These are phyloP conservation scores for Venturia pyrina DNA, from an alignment of 2,329 filamentous ascomycete genomes.

Conservation along the genomic window DNA sequence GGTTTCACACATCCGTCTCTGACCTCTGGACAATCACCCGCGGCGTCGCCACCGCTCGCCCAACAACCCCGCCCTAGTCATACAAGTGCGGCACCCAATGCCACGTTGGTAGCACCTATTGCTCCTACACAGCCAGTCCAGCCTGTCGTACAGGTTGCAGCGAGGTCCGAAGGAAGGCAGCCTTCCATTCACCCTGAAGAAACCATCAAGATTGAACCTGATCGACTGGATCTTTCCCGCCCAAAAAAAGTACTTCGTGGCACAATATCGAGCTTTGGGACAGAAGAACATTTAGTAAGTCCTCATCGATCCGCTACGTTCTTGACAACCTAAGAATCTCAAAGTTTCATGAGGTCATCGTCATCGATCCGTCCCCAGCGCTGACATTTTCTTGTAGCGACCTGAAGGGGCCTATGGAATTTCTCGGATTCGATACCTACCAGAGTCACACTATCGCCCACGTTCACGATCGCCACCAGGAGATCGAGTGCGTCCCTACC, in stretches of 20 bases:
- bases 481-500: not conserved
- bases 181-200: not conserved
- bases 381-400: not conserved
- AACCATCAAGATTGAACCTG: not conserved
- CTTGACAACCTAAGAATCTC: too few species aligned
- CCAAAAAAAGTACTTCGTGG: not conserved
- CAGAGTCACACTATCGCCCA: not conserved
- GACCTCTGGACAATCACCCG: not conserved
- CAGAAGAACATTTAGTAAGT: not conserved
- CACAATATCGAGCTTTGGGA: not conserved
- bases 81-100: not conserved
- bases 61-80: not conserved
- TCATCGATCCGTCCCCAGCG: not conserved
- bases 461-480: not conserved
- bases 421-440: not conserved
- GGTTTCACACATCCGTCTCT: not conserved
- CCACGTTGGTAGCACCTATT: not conserved
- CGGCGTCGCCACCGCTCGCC: not conserved
- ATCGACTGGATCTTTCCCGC: not conserved
- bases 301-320: not conserved
- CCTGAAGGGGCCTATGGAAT: not conserved
- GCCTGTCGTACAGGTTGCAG: not conserved
- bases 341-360: not conserved
- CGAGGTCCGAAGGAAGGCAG: not conserved
- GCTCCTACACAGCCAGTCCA: not conserved